Conservation (phyloP, 2,329 filamentous ascomycete genomes). For the Hypomyces perniciosus region DNA sequence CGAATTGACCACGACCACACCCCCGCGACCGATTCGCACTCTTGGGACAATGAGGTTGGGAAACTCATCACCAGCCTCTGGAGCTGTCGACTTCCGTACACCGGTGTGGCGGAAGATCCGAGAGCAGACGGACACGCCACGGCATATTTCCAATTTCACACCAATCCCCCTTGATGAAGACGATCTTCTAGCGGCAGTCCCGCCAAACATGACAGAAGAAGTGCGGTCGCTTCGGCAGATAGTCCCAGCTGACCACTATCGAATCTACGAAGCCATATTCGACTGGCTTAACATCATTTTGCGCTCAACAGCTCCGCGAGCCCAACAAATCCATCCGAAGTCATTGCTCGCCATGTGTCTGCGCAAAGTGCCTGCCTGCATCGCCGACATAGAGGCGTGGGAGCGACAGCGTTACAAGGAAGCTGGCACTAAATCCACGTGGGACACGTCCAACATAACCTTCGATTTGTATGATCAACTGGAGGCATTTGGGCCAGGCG, state of each 20-base stretch:
- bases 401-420: slow-evolving; percentile 22
- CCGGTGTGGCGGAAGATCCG: slow-evolving; percentile 25
- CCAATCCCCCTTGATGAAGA: not conserved
- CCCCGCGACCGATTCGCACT: slow-evolving; percentile 23
- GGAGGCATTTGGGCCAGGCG: slow-evolving; percentile 24
- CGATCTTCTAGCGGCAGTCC: not conserved
- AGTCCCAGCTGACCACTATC: slow-evolving; percentile 20
- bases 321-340: slow-evolving; percentile 20
- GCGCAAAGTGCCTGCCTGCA: slow-evolving; percentile 24
- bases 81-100: slow-evolving; percentile 24
- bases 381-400: slow-evolving; percentile 29
- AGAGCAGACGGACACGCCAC: slow-evolving; percentile 13
- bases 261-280: slow-evolving; percentile 29
- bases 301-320: slow-evolving; percentile 20
- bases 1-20: slow-evolving; percentile 15
- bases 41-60: slow-evolving; percentile 25
- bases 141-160: slow-evolving; percentile 1
- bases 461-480: slow-evolving; percentile 31
- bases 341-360: slow-evolving; percentile 33
- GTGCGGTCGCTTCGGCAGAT: slow-evolving; percentile 20
- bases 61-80: slow-evolving; percentile 19
- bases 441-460: slow-evolving; percentile 22
- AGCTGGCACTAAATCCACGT: slow-evolving; percentile 20
- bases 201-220: slow-evolving; percentile 16
- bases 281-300: slow-evolving; percentile 26